Base-by-base conservation (phyloP, 805 yeast species). In the Saccharomycopsis capsularis region DNA sequence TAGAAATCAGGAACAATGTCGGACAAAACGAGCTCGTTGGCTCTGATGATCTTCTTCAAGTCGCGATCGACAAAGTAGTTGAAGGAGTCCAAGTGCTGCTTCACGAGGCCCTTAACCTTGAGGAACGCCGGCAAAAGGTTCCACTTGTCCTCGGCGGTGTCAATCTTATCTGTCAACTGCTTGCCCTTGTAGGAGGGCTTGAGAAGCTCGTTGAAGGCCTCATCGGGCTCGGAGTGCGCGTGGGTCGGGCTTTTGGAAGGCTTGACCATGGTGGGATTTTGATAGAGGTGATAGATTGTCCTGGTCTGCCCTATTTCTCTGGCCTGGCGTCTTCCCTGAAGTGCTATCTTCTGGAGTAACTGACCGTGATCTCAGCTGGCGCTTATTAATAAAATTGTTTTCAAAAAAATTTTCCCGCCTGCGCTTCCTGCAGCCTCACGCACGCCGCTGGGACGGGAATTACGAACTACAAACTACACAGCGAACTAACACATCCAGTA, bases 1-100 rank as follows among this genome's bases (percentile, higher is more conserved):
- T 91, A 93, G 61, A 93, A 93, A 61, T 90, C 96, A 1, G 99
- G 99, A 67, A 91, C 98, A 34, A 93, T 98, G 65, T 93, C 99
- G 58, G 93, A 82, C 24, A 93, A 70, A 36, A 93, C 89, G 46
- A 78, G 68, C 67, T 90, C 90, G 64, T 93, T 93, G 15, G 99
- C 99, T 57, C 78, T 71, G 52, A 93, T 84, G 64, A 93, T 93
- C 63, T 93, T 91, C 68, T 86, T 88, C 64, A 93, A 74, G 63
- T 93, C 99, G 4, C 79, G 81, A 60, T 93, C 97, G 18, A 93
- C 95, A 64, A 93, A 93, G 68, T 87, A 93, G 63, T 93, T 91
- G 74, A 88, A 93, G n/a, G 99, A 93, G 63, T 93, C 99, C 61
- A 93, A 72, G 70, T 93, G 99, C 70, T 93, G 99, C 61, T 93